phyloP scores from a whole-genome alignment of 768 basidiomycete genomes.

The Trametes villosa region DNA sequence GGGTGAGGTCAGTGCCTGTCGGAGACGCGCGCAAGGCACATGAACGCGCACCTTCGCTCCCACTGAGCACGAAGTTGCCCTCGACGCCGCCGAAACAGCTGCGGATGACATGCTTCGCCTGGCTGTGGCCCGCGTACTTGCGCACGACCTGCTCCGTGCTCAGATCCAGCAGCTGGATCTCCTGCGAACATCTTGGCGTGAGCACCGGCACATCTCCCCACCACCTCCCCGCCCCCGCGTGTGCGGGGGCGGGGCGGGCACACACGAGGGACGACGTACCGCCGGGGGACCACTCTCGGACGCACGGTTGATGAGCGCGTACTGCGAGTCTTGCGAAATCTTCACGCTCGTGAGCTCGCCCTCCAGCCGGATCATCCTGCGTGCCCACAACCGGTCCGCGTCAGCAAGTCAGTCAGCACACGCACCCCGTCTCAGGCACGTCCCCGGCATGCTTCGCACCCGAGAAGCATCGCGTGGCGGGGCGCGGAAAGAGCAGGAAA shows the following conservation, averaged over 20 bases:
- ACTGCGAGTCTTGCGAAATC: slow-evolving; percentile 84
- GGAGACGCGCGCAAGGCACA: not conserved
- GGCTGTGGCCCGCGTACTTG: slow-evolving; percentile 85
- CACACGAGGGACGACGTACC: slow-evolving; percentile 21
- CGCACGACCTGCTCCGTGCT: slow-evolving; percentile 68
- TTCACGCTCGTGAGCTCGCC: slow-evolving; percentile 90
- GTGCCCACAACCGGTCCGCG: slow-evolving; percentile 7
- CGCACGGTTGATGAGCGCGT: slow-evolving; percentile 84
- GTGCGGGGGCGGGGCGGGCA: not conserved
- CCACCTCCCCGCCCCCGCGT: slow-evolving; percentile 8
- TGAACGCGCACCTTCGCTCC: slow-evolving; percentile 84
- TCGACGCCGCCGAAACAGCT: slow-evolving; percentile 93
- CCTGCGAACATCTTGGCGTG: slow-evolving; percentile 50
- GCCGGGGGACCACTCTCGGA: slow-evolving; percentile 68
- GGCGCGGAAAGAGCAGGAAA: not conserved
- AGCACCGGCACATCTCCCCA: not conserved
- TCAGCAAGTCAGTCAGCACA: not conserved
- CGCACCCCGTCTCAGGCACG: slow-evolving; percentile 9
- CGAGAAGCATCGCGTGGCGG: no score
- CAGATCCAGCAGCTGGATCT: slow-evolving; percentile 88
- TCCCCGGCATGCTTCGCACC: not conserved
- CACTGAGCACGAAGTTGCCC: slow-evolving; percentile 88
- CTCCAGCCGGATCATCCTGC: slow-evolving; percentile 67
- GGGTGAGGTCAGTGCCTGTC: not conserved
- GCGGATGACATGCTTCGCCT: slow-evolving; percentile 83